Percentiles rank a stretch among this genome's conserved stretches.
Conservation (phyloP, 805 yeast genomes). For the Saccharomyces kudriavzevii region DNA sequence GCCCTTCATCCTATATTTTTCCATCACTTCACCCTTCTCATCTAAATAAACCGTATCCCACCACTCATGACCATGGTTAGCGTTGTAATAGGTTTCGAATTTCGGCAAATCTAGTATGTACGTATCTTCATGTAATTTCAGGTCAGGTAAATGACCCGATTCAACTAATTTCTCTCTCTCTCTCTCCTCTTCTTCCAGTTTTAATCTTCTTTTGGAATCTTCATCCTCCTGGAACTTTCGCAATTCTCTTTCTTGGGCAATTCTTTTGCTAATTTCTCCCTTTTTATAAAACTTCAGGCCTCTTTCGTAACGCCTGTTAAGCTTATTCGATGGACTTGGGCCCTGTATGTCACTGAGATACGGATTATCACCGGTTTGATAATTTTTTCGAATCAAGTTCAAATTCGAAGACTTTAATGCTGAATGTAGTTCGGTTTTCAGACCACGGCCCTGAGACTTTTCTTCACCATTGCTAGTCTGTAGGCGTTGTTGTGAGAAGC, state of each 20-base stretch:
- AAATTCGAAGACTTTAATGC: slow-evolving; percentile 22
- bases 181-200: slow-evolving; percentile 8
- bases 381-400: slow-evolving; percentile 18
- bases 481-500: neutral
- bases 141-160: slow-evolving; percentile 40
- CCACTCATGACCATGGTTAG: slow-evolving; percentile 48
- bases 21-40: slow-evolving; percentile 32
- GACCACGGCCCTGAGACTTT: slow-evolving; percentile 11
- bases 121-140: slow-evolving; percentile 46
- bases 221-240: neutral
- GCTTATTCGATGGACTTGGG: slow-evolving; percentile 2
- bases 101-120: slow-evolving; percentile 19
- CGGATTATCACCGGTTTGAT: slow-evolving; percentile 23
- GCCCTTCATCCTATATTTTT: slow-evolving; percentile 32
- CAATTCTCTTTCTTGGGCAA: slow-evolving; percentile 11
- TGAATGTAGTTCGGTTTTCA: slow-evolving; percentile 27
- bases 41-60: slow-evolving; percentile 68
- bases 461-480: neutral
- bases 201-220: slow-evolving; percentile 1
- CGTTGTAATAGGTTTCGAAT: slow-evolving; percentile 44
- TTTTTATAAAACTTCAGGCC: slow-evolving; percentile 40
- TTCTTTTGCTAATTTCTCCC: slow-evolving; percentile 38
- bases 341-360: slow-evolving; percentile 15
- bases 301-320: slow-evolving; percentile 9
- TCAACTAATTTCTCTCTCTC: slow-evolving; percentile 37